Evolutionary conservation across 208 protist species (phyloP), one percentile per base, ranked within the genome.

Genomic region (Trichomonas tenax): DNA sequence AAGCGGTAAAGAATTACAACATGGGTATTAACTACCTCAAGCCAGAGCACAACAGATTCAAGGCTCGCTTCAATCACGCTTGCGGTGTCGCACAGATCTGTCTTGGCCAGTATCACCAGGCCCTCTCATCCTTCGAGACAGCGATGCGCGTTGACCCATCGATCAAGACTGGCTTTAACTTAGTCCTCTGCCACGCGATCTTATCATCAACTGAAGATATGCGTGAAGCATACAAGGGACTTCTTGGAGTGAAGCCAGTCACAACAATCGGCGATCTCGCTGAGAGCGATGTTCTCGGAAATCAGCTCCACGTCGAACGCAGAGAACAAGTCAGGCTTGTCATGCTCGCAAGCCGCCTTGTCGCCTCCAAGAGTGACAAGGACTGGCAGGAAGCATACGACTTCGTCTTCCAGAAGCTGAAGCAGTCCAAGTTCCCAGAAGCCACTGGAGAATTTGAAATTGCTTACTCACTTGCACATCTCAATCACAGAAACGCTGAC

Each of bases 21-120:
- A 96, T 96, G 93, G 93, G 49, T 26, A 63, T 96, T 9, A 81
- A 96, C 26, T 40, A 96, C 49, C 14, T 96, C 31, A 96, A 96
- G 48, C 45, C 45, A 40, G 36, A 63, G 10, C 26, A 31, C 17
- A 96, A 96, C 34, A 23, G 86, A 17, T 44, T 93, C 38, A 93
- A 48, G 40, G 86, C 86, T 17, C 41, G 86, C 15, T 93, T 93
- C n/a, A 23, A 93, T 58, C 86, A 93, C 17, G 41, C 40, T 23
- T 93, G 86, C 15, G 86, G 86, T 38, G 44, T 93, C 21, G 86
- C 86, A 26, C 86, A 93, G 17, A 93, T 93, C 46, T 26, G 44
- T 11, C 44, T 93, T 51, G 86, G 86, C 36, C 40, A 93, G 1
- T 93, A 93, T 17, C 40, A 93, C 44, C 41, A 51, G 38, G 86